phyloP scores from a whole-genome alignment of 352 stramenopile species.

The Phytophthora constricta region DNA sequence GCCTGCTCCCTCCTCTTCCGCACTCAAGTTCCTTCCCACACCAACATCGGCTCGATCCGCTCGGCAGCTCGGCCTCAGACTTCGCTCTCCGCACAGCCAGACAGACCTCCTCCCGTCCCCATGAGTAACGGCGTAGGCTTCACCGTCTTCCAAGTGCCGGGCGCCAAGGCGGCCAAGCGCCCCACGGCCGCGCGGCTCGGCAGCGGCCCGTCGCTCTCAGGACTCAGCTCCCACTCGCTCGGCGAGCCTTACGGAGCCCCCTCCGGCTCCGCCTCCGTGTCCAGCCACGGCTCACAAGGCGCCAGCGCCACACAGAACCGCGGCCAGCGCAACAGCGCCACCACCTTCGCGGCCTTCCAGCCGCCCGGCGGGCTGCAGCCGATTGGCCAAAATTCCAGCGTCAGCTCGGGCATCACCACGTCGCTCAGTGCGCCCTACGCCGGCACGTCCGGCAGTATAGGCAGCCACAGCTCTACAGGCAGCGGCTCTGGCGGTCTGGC shows the following conservation, averaged over 20 bases:
- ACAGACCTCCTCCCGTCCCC: background rate
- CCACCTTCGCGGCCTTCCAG: constrained; percentile 49
- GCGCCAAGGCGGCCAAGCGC: constrained; percentile 41
- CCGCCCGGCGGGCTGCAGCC: constrained; percentile 31
- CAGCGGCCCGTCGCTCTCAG: constrained; percentile 26
- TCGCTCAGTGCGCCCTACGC: constrained; percentile 29
- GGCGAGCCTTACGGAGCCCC: constrained; percentile 26
- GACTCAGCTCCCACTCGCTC: constrained; percentile 21
- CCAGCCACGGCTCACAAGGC: constrained; percentile 19
- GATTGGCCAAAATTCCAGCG: too few species aligned
- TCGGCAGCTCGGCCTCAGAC: background rate
- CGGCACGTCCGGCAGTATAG: constrained; percentile 35
- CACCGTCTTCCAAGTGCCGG: constrained; percentile 73
- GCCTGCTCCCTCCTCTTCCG: too few species aligned
- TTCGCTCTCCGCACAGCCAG: background rate
- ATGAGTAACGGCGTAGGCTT: constrained; percentile 63
- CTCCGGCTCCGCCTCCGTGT: constrained; percentile 10
- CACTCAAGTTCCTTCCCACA: too few species aligned
- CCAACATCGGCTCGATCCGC: too few species aligned
- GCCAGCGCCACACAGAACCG: constrained; percentile 16
- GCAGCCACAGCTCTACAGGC: constrained; percentile 33
- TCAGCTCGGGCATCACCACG: constrained; percentile 18
- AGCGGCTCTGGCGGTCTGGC: constrained; percentile 30
- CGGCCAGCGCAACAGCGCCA: constrained; percentile 43
- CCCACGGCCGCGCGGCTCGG: constrained; percentile 27